These are phyloP conservation scores for Arthromyces matolae DNA, from an alignment of 768 basidiomycete genomes.

Conservation along the genomic window DNA sequence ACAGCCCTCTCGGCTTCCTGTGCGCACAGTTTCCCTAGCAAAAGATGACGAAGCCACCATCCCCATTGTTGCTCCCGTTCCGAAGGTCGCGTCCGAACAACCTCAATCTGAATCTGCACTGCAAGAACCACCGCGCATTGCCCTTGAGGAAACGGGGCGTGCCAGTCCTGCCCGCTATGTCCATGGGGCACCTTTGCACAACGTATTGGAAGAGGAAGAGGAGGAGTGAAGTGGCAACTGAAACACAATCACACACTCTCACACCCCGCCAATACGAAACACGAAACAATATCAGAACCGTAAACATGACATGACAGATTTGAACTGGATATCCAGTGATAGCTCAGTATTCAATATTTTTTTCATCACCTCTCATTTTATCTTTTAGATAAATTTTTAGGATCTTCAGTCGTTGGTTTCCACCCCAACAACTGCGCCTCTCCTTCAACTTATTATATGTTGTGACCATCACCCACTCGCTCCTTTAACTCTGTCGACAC, in stretches of 20 bases:
- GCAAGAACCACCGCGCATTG: constrained; percentile 30
- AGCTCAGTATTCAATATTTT: background rate
- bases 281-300: background rate
- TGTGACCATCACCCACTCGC: background rate
- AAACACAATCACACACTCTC: background rate
- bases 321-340: constrained; percentile 1
- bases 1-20: constrained; percentile 39
- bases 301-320: constrained; percentile 1
- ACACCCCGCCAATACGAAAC: background rate
- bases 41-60: constrained; percentile 19
- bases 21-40: constrained; percentile 26
- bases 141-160: constrained; percentile 49
- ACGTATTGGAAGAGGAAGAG: constrained; percentile 80
- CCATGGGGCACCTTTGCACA: constrained; percentile 83
- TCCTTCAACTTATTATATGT: constrained; percentile 3
- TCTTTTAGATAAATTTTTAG: background rate
- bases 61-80: constrained; percentile 23
- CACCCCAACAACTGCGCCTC: constrained; percentile 7
- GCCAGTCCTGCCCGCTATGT: constrained; percentile 69
- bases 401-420: constrained; percentile 1
- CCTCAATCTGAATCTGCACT: too few relatives aligned
- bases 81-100: constrained; percentile 21
- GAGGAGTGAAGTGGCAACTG: constrained; percentile 25
- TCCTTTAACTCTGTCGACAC: constrained; percentile 1
- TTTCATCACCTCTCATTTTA: background rate